These are phyloP conservation scores for Curvularia eragrostidis DNA, from an alignment of 2,329 filamentous ascomycete species.

Conservation along the genomic window DNA sequence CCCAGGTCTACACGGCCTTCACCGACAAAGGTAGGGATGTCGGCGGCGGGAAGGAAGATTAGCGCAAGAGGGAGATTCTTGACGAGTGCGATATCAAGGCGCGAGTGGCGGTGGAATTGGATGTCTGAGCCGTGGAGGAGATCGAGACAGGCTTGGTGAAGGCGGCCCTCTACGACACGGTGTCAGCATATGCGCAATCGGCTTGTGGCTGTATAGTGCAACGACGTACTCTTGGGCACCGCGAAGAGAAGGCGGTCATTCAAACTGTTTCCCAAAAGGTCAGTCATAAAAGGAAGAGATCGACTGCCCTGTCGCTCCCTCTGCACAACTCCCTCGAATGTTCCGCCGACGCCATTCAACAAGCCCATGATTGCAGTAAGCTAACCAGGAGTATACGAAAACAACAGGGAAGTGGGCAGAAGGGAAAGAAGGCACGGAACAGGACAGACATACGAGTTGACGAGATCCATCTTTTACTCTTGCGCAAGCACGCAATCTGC, in stretches of 20 bases:
- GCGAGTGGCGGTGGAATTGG: conserved; percentile 92
- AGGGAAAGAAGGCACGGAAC: conserved; percentile 12
- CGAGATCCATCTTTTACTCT: conserved; percentile 50
- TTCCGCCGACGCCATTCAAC: conserved; percentile 27
- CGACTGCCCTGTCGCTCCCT: conserved; percentile 42
- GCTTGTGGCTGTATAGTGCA: background rate
- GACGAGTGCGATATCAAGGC: conserved; percentile 95
- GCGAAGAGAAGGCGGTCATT: conserved; percentile 94
- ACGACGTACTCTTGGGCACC: conserved; percentile 89
- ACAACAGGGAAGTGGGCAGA: background rate
- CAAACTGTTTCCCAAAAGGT: conserved; percentile 65
- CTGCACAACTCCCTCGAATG: conserved; percentile 29
- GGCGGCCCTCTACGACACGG: conserved; percentile 76
- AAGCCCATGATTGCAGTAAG: conserved; percentile 31
- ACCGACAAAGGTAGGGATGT: conserved; percentile 97
- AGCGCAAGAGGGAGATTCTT: conserved; percentile 96
- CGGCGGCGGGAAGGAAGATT: conserved; percentile 93
- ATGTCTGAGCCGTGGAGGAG: conserved; percentile 93
- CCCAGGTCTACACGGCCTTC: conserved; percentile 93
- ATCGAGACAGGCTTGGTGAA: conserved; percentile 86
- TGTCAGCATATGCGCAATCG: conserved; percentile 14
- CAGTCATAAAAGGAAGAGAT: conserved; percentile 50
- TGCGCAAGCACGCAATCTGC: conserved; percentile 28
- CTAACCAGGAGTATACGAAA: conserved; percentile 1
- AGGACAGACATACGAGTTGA: conserved; percentile 48